Base-by-base conservation (phyloP, 1,139 yeast genomes). In the Suhomyces guaymorum region DNA sequence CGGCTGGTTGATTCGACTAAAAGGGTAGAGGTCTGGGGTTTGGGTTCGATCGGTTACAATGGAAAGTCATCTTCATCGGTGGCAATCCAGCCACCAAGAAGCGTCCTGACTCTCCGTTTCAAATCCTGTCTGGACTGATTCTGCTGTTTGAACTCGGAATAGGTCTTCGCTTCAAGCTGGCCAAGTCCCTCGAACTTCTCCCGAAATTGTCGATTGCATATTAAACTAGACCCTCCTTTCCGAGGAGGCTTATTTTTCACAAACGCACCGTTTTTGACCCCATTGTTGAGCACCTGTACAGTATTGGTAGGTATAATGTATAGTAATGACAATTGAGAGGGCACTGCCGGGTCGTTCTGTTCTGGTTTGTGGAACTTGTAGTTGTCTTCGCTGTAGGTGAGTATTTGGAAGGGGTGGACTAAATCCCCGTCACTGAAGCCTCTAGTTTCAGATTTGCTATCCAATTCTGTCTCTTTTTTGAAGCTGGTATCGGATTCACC, bases 221-320 rank as follows among this genome's bases (percentile, higher is more conserved):
- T 36, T 6, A 52, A 28, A 32, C 76, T 65, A 30, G 70, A 74
- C 3, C 80, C 79, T n/a, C 70, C 65, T 10, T 48, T 49, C 27
- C 65, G 56, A 0, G 80, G 67, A 0, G 72, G 70, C 35, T 60
- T 62, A 25, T 61, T 68, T 49, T 73, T 78, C 2, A 65, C 48
- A 39, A 50, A 69, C 11, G 68, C 63, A 0, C 84, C 84, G 41
- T 74, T 74, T 38, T 63, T 73, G 4, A 77, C 74, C 0, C 82
- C 82, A 47, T 75, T 75, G 27, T 74, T 62, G 17, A 79, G 57
- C 4, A 73, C 71, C 42, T 79, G 78, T 1, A 50, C 44, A 4
- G 49, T 37, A 1, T 49, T 43, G 1, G 50, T 41, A 2, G 59
- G 57, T 1, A 56, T 58, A 3, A 70, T 46, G 37, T 61, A 52